Conservation (phyloP, 2,329 filamentous ascomycete species). For the Cercospora sp. region DNA sequence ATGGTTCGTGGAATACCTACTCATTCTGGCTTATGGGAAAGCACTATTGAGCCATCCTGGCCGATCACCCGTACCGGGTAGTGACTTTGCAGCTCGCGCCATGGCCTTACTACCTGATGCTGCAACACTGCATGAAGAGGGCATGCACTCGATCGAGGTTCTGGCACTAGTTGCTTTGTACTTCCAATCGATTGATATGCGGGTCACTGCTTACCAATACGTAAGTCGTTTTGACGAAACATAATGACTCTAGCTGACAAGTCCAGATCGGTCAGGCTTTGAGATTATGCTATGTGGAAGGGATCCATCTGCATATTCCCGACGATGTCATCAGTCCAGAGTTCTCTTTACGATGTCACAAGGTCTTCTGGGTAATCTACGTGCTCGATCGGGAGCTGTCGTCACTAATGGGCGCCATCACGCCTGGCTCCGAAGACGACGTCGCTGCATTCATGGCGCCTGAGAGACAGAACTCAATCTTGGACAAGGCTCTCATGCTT, state of each 20-base stretch:
- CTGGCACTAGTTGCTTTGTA: conserved; percentile 19
- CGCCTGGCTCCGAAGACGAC: conserved; percentile 53
- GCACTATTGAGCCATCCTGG: conserved; percentile 41
- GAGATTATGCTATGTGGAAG: conserved; percentile 33
- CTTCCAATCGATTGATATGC: conserved; percentile 24
- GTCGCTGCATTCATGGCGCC: conserved; percentile 42
- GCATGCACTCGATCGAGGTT: conserved; percentile 16
- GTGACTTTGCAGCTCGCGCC: conserved; percentile 22
- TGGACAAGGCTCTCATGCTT: conserved; percentile 17
- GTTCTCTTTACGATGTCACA: conserved; percentile 43
- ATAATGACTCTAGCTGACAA: not conserved
- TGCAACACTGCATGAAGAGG: conserved; percentile 17
- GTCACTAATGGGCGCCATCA: conserved; percentile 54
- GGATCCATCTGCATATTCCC: conserved; percentile 16
- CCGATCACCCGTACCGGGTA: conserved; percentile 40
- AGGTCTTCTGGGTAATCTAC: conserved; percentile 58
- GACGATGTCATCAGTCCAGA: conserved; percentile 12
- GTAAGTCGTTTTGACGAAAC: not conserved
- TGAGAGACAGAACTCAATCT: conserved; percentile 7
- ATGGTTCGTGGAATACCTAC: conserved; percentile 56
- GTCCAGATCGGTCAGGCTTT: conserved; percentile 52
- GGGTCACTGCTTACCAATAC: conserved; percentile 20
- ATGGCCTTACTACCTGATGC: conserved; percentile 11
- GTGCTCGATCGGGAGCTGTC: conserved; percentile 57
- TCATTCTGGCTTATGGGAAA: conserved; percentile 58